These are phyloP conservation scores for Venustampulla echinocandica DNA, from an alignment of 495 filamentous ascomycete genomes.

Conservation along the genomic window DNA sequence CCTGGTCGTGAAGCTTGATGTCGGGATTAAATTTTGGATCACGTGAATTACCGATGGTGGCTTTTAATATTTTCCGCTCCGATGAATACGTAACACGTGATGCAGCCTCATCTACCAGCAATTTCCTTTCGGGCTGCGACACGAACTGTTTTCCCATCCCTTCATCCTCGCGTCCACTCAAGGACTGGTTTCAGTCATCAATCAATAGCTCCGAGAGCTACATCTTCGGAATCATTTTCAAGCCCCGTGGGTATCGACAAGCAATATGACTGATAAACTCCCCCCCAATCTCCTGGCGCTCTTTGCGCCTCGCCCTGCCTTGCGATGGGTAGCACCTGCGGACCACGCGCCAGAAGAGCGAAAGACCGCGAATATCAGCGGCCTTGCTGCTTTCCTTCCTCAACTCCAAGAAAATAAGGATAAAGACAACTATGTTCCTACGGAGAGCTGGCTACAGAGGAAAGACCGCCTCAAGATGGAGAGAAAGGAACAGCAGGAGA, in stretches of 20 bases:
- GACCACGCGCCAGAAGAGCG: conserved; percentile 80
- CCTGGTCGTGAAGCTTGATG: not conserved
- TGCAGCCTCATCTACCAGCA: too few species aligned
- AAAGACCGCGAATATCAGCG: conserved; percentile 59
- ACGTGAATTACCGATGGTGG: conserved; percentile 1
- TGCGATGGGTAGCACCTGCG: conserved; percentile 78
- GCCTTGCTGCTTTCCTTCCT: conserved; percentile 64
- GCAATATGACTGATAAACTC: conserved; percentile 87
- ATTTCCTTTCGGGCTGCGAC: too few species aligned
- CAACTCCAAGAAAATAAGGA: conserved; percentile 62
- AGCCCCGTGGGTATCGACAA: not conserved
- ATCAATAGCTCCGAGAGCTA: conserved; percentile 11
- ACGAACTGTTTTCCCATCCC: too few species aligned
- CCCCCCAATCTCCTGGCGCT: conserved; percentile 87
- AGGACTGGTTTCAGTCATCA: not conserved
- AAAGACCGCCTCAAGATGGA: conserved; percentile 72
- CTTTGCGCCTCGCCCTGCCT: conserved; percentile 84
- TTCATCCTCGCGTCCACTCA: too few species aligned
- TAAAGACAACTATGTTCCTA: conserved; percentile 66
- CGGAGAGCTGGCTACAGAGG: conserved; percentile 85
- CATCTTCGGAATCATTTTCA: not conserved
- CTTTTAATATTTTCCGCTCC: not conserved
- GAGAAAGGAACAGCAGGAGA: conserved; percentile 57
- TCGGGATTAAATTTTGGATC: conserved; percentile 2
- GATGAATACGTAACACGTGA: too few species aligned